A percentile compares a stretch with the other conserved stretches of the same genome.
These are phyloP conservation scores for Aquilaria yunnanensis DNA, from an alignment of 345 rosid species.

Conservation along the genomic window DNA sequence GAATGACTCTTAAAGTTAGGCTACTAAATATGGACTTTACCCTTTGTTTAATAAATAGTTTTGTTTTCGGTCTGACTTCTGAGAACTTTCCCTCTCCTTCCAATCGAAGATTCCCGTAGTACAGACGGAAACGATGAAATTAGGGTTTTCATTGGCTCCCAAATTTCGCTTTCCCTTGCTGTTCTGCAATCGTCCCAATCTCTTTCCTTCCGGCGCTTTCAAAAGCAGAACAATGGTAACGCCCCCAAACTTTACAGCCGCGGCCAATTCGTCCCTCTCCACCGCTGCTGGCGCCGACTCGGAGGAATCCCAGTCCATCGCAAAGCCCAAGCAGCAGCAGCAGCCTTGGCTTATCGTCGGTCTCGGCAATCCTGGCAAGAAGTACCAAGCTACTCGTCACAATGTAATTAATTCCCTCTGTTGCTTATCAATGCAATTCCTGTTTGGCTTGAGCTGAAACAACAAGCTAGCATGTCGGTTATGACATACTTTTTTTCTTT, in stretches of 20 bases:
- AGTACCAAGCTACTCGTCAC: constrained; percentile 74
- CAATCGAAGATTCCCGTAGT: background rate
- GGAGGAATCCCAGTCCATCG: background rate
- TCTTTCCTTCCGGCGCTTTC: background rate
- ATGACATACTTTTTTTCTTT: background rate
- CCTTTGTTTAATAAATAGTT: background rate
- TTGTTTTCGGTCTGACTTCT: background rate
- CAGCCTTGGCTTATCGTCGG: constrained; percentile 74
- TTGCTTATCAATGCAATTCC: background rate
- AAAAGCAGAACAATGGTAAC: background rate
- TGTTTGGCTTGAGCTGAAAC: background rate
- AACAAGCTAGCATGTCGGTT: background rate
- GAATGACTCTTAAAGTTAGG: background rate
- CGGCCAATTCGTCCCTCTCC: background rate
- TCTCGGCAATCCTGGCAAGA: constrained; percentile 87
- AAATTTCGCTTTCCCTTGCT: background rate
- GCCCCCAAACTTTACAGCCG: background rate
- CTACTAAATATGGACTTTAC: background rate
- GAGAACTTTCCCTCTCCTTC: background rate
- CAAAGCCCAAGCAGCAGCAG: background rate
- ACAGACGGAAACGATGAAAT: constrained; percentile 3
- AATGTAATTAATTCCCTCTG: constrained; percentile 31
- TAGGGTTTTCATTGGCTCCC: constrained; percentile 2
- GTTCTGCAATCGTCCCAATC: background rate
- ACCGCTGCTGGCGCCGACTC: background rate